A percentile compares a stretch with the other conserved stretches of the same genome.
Conservation (phyloP, 2,329 filamentous ascomycete species). For the Diaporthe aspalathi region DNA sequence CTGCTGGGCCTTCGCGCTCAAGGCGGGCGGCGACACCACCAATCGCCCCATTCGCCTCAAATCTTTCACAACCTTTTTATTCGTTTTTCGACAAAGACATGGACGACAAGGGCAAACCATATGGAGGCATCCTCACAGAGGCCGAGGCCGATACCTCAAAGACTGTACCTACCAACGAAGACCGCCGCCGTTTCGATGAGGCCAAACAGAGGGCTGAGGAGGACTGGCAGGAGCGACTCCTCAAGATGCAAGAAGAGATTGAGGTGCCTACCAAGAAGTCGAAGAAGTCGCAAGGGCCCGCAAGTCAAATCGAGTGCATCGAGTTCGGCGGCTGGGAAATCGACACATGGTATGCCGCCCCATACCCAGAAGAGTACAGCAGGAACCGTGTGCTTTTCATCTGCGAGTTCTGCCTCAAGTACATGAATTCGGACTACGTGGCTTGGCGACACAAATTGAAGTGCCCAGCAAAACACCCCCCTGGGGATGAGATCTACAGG, state of each 20-base stretch:
- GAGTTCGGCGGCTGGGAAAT: conserved; percentile 98
- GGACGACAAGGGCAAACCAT: conserved; percentile 95
- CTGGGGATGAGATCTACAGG: conserved; percentile 97
- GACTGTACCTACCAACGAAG: conserved; percentile 82
- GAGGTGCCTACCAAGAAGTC: conserved; percentile 72
- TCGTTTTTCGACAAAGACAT: conserved; percentile 90
- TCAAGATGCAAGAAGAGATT: conserved; percentile 71
- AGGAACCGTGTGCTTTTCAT: conserved; percentile 97
- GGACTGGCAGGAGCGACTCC: conserved; percentile 80
- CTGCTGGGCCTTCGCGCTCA: conserved; percentile 47
- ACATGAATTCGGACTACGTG: conserved; percentile 99
- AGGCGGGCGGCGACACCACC: conserved; percentile 53
- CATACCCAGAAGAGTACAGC: conserved; percentile 98
- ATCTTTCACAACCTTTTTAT: conserved; percentile 80
- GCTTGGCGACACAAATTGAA: conserved; percentile 98
- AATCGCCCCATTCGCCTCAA: conserved; percentile 47
- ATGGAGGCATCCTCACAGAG: conserved; percentile 92
- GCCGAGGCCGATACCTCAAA: conserved; percentile 90
- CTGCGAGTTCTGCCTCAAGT: conserved; percentile 98
- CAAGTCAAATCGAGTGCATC: conserved; percentile 98
- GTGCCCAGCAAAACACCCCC: conserved; percentile 95
- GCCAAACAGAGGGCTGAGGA: conserved; percentile 92
- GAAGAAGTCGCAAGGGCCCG: conserved; percentile 83
- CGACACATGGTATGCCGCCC: conserved; percentile 98
- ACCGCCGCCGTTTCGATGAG: conserved; percentile 88